A percentile compares a stretch with the other conserved stretches of the same genome.
phyloP scores from a whole-genome alignment of 345 rosid genomes.

The Crucihimalaya himalaica region DNA sequence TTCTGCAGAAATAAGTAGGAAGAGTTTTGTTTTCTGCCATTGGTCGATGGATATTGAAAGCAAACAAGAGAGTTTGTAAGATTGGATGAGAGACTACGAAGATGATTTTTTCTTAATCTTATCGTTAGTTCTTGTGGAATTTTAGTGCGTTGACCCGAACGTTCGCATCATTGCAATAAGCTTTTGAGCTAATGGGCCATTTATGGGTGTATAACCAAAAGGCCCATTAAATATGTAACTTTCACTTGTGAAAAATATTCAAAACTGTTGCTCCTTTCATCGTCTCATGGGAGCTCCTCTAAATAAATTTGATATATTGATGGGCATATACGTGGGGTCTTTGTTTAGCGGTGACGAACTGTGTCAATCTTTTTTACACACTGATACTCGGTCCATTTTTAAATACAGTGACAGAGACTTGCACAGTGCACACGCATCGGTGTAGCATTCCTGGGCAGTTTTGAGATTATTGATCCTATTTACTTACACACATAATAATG shows the following conservation, averaged over 20 bases:
- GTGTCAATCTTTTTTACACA: background rate
- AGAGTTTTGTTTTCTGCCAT: slow-evolving; percentile 35
- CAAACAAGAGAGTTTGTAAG: background rate
- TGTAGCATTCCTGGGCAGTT: background rate
- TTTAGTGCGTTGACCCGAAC: slow-evolving; percentile 11
- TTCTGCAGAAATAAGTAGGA: slow-evolving; percentile 63
- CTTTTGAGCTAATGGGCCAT: background rate
- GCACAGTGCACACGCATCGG: slow-evolving; percentile 8
- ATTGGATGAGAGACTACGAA: background rate
- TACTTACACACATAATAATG: background rate
- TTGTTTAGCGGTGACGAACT: slow-evolving; percentile 21
- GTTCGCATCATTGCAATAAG: slow-evolving; percentile 7
- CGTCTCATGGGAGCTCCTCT: background rate
- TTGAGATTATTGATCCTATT: background rate
- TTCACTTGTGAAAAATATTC: background rate
- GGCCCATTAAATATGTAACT: background rate
- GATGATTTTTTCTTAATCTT: slow-evolving; percentile 22
- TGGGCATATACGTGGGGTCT: background rate
- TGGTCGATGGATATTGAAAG: slow-evolving; percentile 9
- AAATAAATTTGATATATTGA: background rate
- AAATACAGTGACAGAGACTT: background rate
- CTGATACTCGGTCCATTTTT: background rate
- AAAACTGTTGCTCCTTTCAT: slow-evolving; percentile 5
- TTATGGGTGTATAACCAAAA: background rate
- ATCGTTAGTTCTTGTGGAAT: slow-evolving; percentile 3